These are phyloP conservation scores for Castanea crenata DNA, from an alignment of 306 rosid species.

Conservation along the genomic window DNA sequence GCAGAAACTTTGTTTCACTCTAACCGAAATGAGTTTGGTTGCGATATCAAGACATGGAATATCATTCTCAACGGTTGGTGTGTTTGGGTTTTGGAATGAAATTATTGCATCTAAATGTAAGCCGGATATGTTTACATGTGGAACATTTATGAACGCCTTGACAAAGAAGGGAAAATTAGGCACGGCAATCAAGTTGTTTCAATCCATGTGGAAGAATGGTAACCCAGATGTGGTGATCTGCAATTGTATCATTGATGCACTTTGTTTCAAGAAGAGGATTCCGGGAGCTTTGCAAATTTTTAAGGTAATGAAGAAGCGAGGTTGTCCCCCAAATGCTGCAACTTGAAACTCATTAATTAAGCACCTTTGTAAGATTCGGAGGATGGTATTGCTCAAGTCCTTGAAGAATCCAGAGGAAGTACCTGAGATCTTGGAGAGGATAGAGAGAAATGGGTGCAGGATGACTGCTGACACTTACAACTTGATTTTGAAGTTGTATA, in stretches of 20 bases:
- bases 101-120: constrained; percentile 53
- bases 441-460: constrained; percentile 58
- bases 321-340: constrained; percentile 50
- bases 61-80: constrained; percentile 90
- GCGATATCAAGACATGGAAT: constrained; percentile 66
- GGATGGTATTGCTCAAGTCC: constrained; percentile 64
- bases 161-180: constrained; percentile 78
- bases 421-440: constrained; percentile 43
- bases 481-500: constrained; percentile 46
- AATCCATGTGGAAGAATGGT: constrained; percentile 61
- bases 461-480: constrained; percentile 60
- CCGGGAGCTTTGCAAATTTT: constrained; percentile 66
- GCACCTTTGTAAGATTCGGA: constrained; percentile 56
- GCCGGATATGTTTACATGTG: constrained; percentile 66
- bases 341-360: constrained; percentile 73
- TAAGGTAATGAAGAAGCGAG: constrained; percentile 49
- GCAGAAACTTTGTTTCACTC: constrained; percentile 68
- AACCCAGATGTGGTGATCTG: constrained; percentile 65
- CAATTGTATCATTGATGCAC: constrained; percentile 70
- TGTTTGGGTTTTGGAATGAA: constrained; percentile 70
- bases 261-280: constrained; percentile 89
- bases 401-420: constrained; percentile 57
- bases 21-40: constrained; percentile 35
- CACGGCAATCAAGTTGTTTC: constrained; percentile 59
- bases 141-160: constrained; percentile 64